Percentiles rank a stretch among this genome's conserved stretches.
Conservation (phyloP, 83 land plant species). For the Thuja plicata region DNA sequence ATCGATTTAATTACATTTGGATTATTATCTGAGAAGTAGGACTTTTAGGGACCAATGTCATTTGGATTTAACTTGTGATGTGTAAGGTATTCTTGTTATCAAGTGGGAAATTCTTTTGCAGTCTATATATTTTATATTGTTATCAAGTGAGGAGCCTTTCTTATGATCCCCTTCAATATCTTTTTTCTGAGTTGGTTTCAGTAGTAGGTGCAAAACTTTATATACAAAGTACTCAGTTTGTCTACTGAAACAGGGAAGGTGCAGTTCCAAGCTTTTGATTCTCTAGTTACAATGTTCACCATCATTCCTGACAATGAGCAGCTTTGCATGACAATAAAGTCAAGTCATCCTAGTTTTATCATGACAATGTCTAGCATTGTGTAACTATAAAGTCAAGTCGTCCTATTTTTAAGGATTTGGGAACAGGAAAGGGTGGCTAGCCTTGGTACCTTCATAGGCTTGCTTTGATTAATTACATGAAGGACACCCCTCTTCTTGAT, state of each 20-base stretch:
- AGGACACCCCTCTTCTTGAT: too few relatives aligned
- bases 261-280: too few relatives aligned
- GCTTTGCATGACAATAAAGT: neutral
- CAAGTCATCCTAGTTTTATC: neutral
- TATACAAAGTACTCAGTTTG: neutral
- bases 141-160: neutral
- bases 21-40: neutral
- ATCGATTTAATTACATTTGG: too few relatives aligned
- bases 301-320: too few relatives aligned
- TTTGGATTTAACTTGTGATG: neutral
- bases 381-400: neutral
- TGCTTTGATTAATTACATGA: too few relatives aligned
- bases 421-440: neutral
- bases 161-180: neutral
- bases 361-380: too few relatives aligned
- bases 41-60: neutral
- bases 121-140: neutral
- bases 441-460: neutral
- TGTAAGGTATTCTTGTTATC: neutral
- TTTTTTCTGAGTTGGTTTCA: neutral
- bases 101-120: neutral
- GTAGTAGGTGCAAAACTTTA: neutral
- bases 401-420: neutral
- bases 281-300: neutral
- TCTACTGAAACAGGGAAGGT: neutral